These are phyloP conservation scores for Ziziphus jujuba DNA, from an alignment of 306 rosid species.

Conservation along the genomic window DNA sequence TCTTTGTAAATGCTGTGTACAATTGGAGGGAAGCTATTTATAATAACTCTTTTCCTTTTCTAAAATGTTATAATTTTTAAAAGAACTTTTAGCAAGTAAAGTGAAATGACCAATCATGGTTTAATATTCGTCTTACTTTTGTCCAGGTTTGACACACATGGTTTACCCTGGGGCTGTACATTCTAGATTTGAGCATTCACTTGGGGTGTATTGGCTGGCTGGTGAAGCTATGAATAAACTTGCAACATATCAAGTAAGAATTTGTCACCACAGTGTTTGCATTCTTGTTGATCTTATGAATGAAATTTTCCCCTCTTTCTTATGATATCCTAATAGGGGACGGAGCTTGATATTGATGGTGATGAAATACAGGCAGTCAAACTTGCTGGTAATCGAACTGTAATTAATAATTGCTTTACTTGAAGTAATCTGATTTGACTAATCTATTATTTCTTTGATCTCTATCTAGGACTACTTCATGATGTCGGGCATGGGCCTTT, in stretches of 20 bases:
- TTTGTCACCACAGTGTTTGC: conserved; percentile 10
- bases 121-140: conserved; percentile 1
- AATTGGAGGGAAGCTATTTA: no score
- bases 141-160: conserved; percentile 70
- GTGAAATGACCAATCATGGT: no score
- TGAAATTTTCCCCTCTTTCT: not conserved
- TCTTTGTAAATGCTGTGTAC: no score
- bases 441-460: conserved; percentile 7
- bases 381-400: conserved; percentile 68
- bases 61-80: no score
- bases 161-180: conserved; percentile 96
- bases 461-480: conserved; percentile 78
- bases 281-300: conserved; percentile 4
- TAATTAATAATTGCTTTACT: conserved; percentile 19
- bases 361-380: conserved; percentile 77
- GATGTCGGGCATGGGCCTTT: conserved; percentile 97
- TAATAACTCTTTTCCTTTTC: no score
- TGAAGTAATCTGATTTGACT: conserved; percentile 20
- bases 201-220: conserved; percentile 94
- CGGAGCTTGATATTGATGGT: conserved; percentile 76
- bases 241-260: conserved; percentile 56
- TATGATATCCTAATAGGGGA: conserved; percentile 56
- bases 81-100: no score
- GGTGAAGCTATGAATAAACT: conserved; percentile 73
- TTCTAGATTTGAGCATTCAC: conserved; percentile 94